phyloP scores from a whole-genome alignment of 164 flowering plant genomes.

The Annona squamosa region DNA sequence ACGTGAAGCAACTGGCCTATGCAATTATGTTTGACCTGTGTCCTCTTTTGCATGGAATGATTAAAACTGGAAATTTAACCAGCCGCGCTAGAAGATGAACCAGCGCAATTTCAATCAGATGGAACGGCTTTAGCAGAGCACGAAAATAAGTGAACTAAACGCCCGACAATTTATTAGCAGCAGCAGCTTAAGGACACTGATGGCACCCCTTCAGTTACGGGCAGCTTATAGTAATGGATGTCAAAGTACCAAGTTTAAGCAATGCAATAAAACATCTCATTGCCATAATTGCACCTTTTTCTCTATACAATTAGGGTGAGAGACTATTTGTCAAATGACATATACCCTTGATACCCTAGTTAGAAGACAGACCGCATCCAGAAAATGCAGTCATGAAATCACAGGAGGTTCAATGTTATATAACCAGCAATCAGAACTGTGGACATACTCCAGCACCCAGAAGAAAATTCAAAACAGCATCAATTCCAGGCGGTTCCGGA shows the following conservation, averaged over 20 bases:
- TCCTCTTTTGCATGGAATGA: too few relatives aligned
- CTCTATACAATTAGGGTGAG: conserved; percentile 19
- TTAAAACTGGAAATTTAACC: too few relatives aligned
- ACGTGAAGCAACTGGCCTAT: too few relatives aligned
- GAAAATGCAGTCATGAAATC: conserved; percentile 7
- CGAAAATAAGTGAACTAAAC: too few relatives aligned
- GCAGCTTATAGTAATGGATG: conserved; percentile 1
- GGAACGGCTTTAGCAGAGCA: too few relatives aligned
- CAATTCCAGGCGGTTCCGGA: conserved; percentile 5
- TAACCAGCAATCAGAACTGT: conserved; percentile 12
- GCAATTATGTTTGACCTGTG: too few relatives aligned
- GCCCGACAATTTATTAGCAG: not conserved
- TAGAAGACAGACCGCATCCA: conserved; percentile 6
- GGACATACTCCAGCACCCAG: conserved; percentile 18
- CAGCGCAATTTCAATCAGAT: too few relatives aligned
- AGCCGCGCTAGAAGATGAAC: too few relatives aligned
- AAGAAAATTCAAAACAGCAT: conserved; percentile 11
- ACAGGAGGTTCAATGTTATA: conserved; percentile 3
- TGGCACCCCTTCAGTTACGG: too few relatives aligned
- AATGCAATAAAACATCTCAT: conserved; percentile 1
- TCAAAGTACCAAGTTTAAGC: not conserved
- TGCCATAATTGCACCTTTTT: conserved; percentile 1
- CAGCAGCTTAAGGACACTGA: not conserved
- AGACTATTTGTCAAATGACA: conserved; percentile 6
- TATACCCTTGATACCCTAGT: not conserved